Conservation (phyloP, 306 rosid species). For the Dalbergia oliveri region DNA sequence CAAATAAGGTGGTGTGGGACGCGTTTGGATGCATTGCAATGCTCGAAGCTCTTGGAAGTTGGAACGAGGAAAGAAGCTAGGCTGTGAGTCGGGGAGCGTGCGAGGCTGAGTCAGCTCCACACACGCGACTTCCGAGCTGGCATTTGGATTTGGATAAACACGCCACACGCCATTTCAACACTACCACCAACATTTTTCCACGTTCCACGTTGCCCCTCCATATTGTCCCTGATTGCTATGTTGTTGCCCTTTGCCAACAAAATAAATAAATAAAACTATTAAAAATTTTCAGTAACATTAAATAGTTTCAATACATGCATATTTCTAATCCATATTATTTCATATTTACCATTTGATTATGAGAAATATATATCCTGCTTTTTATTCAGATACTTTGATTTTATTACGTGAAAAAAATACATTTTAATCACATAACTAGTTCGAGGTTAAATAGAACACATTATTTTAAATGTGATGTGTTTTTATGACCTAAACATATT, state of each 20-base stretch:
- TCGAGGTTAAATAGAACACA: too few species aligned
- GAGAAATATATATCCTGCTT: too few species aligned
- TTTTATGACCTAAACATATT: neutral
- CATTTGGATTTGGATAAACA: constrained; percentile 32
- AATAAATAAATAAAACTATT: too few species aligned
- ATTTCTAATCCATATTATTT: too few species aligned
- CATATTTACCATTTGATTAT: too few species aligned
- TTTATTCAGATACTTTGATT: too few species aligned
- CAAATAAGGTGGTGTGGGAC: constrained; percentile 13
- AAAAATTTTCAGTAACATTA: too few species aligned
- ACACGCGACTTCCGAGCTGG: constrained; percentile 15
- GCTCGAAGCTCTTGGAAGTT: constrained; percentile 32
- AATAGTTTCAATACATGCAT: too few species aligned
- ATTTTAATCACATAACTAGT: too few species aligned
- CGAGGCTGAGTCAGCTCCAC: constrained; percentile 46
- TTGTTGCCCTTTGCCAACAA: too few species aligned
- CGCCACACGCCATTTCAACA: neutral
- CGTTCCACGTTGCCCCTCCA: neutral
- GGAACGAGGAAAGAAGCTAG: constrained; percentile 10
- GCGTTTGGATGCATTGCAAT: constrained; percentile 43
- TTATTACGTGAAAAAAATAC: too few species aligned
- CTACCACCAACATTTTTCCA: neutral
- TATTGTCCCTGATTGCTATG: neutral
- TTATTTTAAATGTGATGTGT: neutral
- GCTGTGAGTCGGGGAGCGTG: constrained; percentile 6